Percentiles rank a stretch among this genome's conserved stretches.
These are phyloP conservation scores for Pythium dissimile DNA, from an alignment of 352 stramenopile species.

Conservation along the genomic window DNA sequence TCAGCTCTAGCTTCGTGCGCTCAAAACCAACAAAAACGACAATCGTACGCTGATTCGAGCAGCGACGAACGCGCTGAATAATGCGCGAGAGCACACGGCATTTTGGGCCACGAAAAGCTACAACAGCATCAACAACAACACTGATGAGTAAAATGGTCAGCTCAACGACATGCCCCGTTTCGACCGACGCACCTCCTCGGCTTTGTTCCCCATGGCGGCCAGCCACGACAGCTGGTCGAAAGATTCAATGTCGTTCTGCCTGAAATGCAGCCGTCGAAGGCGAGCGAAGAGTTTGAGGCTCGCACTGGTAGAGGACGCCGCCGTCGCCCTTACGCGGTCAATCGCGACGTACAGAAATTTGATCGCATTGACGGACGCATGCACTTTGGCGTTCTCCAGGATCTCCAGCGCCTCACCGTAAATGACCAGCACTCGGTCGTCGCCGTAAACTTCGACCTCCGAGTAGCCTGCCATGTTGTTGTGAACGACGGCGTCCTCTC, in stretches of 20 bases:
- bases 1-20: background rate
- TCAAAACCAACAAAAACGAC: background rate
- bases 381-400: slow-evolving; percentile 53
- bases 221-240: slow-evolving; percentile 72
- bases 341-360: slow-evolving; percentile 61
- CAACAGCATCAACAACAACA: background rate
- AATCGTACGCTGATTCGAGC: slow-evolving; percentile 38
- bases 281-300: slow-evolving; percentile 65
- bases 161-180: background rate
- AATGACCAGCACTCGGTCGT: slow-evolving; percentile 63
- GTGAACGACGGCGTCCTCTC: slow-evolving; percentile 46
- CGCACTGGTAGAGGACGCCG: slow-evolving; percentile 24
- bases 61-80: slow-evolving; percentile 56
- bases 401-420: slow-evolving; percentile 65
- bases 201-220: slow-evolving; percentile 38
- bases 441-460: slow-evolving; percentile 65
- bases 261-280: slow-evolving; percentile 53
- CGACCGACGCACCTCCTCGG: slow-evolving; percentile 50
- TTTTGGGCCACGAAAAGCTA: slow-evolving; percentile 71
- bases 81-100: slow-evolving; percentile 41
- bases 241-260: slow-evolving; percentile 59
- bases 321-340: slow-evolving; percentile 32
- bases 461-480: slow-evolving; percentile 62
- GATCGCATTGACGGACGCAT: slow-evolving; percentile 54
- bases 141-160: too few relatives aligned